phyloP scores from a whole-genome alignment of 805 yeast genomes.

The Starmerella cellae region DNA sequence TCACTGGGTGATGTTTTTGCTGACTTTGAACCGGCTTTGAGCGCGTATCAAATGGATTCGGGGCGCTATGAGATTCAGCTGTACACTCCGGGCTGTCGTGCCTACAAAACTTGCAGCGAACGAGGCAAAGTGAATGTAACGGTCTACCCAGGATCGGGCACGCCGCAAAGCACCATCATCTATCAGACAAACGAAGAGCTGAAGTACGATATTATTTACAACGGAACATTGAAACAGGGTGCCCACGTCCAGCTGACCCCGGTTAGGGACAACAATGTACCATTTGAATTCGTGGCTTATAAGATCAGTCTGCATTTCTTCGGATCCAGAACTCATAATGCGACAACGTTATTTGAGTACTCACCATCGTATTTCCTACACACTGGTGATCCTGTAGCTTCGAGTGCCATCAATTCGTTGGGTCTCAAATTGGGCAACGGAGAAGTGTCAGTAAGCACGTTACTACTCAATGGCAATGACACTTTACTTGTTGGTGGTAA shows the following conservation, averaged over 20 bases:
- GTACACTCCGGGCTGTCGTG: slow-evolving; percentile 77
- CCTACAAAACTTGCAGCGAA: slow-evolving; percentile 49
- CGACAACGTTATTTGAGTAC: slow-evolving; percentile 53
- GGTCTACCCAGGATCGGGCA: slow-evolving; percentile 38
- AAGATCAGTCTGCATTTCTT: slow-evolving; percentile 37
- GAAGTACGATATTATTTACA: slow-evolving; percentile 66
- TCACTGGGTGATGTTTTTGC: slow-evolving; percentile 30
- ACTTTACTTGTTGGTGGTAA: slow-evolving; percentile 39
- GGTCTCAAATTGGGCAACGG: slow-evolving; percentile 29
- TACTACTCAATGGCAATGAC: slow-evolving; percentile 26
- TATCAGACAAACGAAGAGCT: slow-evolving; percentile 70
- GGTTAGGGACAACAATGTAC: slow-evolving; percentile 20
- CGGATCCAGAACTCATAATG: slow-evolving; percentile 32
- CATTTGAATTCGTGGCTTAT: slow-evolving; percentile 57
- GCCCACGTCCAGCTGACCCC: slow-evolving; percentile 31
- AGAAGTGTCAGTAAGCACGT: slow-evolving; percentile 32
- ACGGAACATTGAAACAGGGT: slow-evolving; percentile 45
- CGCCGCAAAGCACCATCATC: slow-evolving; percentile 34
- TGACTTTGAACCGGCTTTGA: slow-evolving; percentile 39
- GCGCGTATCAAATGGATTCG: slow-evolving; percentile 42
- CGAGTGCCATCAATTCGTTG: slow-evolving; percentile 34
- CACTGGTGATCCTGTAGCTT: slow-evolving; percentile 31
- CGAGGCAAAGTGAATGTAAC: slow-evolving; percentile 76
- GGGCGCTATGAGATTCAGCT: slow-evolving; percentile 64
- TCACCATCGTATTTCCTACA: slow-evolving; percentile 51